Percentiles rank a stretch among this genome's conserved stretches.
Evolutionary conservation across 495 filamentous ascomycete species (phyloP).

Genomic region (Astrothelium macrocarpum): DNA sequence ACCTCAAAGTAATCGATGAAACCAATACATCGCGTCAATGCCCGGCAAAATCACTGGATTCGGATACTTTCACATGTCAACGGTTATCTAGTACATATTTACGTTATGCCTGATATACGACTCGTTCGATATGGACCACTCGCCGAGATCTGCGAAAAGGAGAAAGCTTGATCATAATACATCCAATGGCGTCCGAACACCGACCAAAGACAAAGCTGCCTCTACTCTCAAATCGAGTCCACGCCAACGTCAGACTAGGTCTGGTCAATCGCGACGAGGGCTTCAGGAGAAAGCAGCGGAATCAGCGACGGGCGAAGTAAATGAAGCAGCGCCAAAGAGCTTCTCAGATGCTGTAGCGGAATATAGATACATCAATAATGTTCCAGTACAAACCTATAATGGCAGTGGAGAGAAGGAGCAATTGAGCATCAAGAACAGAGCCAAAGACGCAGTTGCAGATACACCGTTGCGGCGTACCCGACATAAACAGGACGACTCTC

Average conservation of each 20-base stretch:
- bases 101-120: background rate
- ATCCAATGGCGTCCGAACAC: conserved; percentile 2
- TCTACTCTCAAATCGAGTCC: background rate
- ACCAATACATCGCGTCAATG: background rate
- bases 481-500: background rate
- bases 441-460: background rate
- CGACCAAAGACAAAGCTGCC: background rate
- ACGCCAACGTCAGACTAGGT: background rate
- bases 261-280: background rate
- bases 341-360: background rate
- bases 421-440: no score
- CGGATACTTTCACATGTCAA: background rate
- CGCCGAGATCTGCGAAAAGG: conserved; percentile 22
- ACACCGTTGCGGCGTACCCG: background rate
- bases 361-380: background rate
- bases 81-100: background rate
- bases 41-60: background rate
- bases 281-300: background rate
- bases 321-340: background rate
- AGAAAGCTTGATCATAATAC: conserved; percentile 21
- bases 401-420: background rate
- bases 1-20: background rate
- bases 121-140: conserved; percentile 16
- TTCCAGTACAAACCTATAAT: background rate
- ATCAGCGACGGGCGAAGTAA: background rate